Evolutionary conservation across 805 yeast genomes (phyloP), one percentile per base, ranked within the genome.

Genomic region (Myxozyma geophila): DNA sequence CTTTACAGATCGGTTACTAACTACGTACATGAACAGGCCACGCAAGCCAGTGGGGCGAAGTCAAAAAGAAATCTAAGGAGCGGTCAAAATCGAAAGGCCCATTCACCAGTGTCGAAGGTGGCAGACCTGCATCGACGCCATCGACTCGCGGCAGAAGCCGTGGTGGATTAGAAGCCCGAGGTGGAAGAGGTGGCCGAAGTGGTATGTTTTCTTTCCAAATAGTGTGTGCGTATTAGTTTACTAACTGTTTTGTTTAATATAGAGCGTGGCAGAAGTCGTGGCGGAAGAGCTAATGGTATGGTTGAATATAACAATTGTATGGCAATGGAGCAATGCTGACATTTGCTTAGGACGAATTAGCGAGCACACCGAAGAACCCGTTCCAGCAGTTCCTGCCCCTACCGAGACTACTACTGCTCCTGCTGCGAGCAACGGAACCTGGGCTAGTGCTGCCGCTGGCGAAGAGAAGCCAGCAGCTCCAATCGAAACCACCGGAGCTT

Each of bases 1-100:
- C 28, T 28, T 2, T 28, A 28, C 5, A 28, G 28, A 28, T 28
- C 28, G 28, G 28, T 28, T 28, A 28, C 28, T 28, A 28, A 28
- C 28, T 28, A 5, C 28, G 28, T 28, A 28, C 28, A 5, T 28
- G 28, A 28, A 2, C 50, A 68, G 72, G 97, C 69, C 88, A 89
- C 72, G 96, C 90, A 44, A 83, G 88, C 70, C 90, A 89, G 77
- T 93, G 98, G 97, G 98, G 91, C 74, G 95, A 92, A 71, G 96
- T 90, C 67, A 87, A 87, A 77, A 89, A 80, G 71, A 82, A 82
- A 36, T 72, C 83, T 52, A 66, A 64, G 50, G 64, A 64, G 36
- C 50, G 64, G 41, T 63, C 69, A 21, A 66, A 66, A 54, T 65
- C 68, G n/a, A 65, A 65, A 54, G 69, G 69, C 23, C 69, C 69